Evolutionary conservation across 306 rosid genomes (phyloP), one percentile per base, ranked within the genome.

Genomic region (Morella rubra): DNA sequence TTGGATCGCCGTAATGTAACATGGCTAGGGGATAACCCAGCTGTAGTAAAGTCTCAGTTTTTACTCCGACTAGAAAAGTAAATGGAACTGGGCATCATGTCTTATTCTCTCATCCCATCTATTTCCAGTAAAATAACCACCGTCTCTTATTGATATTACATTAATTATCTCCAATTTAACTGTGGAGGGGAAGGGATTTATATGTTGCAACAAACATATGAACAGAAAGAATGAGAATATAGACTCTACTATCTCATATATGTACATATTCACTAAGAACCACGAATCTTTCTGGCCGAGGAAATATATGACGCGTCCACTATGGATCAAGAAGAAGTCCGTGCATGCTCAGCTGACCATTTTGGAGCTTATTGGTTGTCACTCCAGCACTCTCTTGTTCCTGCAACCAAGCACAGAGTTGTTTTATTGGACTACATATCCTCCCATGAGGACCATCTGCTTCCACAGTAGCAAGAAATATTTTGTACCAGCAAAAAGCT

Each of bases 191-290:
- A 2, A 2, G 37, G 37, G 3, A 3, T 73, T 86, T 85, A 82
- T 89, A 86, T 83, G 85, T 85, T 27, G 81, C 72, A 80, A 73
- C 77, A 70, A 83, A 70, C 85, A 81, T 92, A 90, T 92, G 79
- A 84, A 89, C 96, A 92, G 77, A 77, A 94, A 85, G 94, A 94
- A 92, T 95, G 86, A 87, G 88, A 84, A 80, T 79, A 84, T 84
- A 82, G 9, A 22, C 24, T 72, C 49, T 74, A 72, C 86, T 72
- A 81, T 46, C 79, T 82, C 73, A 68, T 82, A 79, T 89, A 88
- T 91, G 72, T 93, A 91, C 80, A 89, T 66, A 87, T 69, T 79
- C 82, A 80, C 85, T 74, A 58, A 78, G 20, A 45, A 66, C 72
- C 74, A 73, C 75, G 71, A 71, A 70, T 77, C 50, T 80, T 77